Evolutionary conservation across 257 asterid genomes (phyloP).

Genomic region (Primulina tabacum): DNA sequence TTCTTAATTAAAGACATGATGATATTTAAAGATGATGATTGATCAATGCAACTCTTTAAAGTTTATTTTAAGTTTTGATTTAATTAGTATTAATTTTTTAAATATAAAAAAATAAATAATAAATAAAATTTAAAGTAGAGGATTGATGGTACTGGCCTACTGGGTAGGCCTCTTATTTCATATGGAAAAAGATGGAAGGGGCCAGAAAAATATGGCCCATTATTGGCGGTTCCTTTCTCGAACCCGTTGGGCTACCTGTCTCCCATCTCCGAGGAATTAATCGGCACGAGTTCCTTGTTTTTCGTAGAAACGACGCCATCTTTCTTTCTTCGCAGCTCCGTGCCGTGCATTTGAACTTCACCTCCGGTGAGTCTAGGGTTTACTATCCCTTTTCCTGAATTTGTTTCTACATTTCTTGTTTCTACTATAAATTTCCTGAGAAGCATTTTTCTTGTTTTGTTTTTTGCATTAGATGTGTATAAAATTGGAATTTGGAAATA

Average conservation of each 20-base stretch:
- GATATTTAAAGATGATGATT: too few relatives aligned
- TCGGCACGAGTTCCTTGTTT: conserved; percentile 9
- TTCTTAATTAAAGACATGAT: background rate
- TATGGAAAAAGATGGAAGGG: background rate
- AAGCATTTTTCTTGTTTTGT: background rate
- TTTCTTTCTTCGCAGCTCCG: conserved; percentile 12
- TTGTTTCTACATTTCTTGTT: background rate
- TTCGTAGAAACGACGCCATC: conserved; percentile 30
- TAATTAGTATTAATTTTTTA: too few relatives aligned
- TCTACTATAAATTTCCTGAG: background rate
- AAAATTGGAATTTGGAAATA: background rate
- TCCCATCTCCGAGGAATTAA: background rate
- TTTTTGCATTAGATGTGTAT: background rate
- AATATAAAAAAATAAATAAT: too few relatives aligned
- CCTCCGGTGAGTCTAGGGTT: conserved; percentile 25
- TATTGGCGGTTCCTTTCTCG: background rate
- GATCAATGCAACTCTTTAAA: too few relatives aligned
- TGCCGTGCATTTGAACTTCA: conserved; percentile 3
- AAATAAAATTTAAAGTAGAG: too few relatives aligned
- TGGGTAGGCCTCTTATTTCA: background rate
- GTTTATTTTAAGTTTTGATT: background rate
- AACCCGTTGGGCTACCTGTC: background rate
- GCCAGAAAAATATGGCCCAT: background rate
- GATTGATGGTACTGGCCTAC: background rate
- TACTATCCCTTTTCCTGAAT: background rate